Base-by-base conservation (phyloP, 148 eudicot species). In the Rhododendron vialii region DNA sequence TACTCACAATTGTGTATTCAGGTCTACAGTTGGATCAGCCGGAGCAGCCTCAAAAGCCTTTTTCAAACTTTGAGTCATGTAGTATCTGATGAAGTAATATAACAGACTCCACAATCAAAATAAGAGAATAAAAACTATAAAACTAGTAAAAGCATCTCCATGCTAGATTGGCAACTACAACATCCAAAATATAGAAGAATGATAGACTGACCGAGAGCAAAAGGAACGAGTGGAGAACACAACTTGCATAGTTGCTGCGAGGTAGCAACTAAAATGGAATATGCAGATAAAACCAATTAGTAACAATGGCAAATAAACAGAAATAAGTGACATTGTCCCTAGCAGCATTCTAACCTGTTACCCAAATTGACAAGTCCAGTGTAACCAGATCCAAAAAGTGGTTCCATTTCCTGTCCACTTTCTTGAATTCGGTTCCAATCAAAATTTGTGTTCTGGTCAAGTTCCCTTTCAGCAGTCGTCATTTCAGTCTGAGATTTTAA, bases 341-440 rank as follows among this genome's bases (percentile, higher is more conserved):
- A 85, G 35, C 17, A 57, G 24, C 74, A 78, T 76, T 45, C 81
- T 45, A 85, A 97, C 99, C 99, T 97, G 90, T 97, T 97, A 41
- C 99, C 99, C 78, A 97, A 97, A 93, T 97, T 97, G 79, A 89
- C 91, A 82, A 97, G 98, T 86, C 99, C 99, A 10, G 98, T 97
- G 87, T 95, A 97, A 78, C 99, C 99, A 12, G 99, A 98, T 81
- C 99, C 99, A 93, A 88, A 95, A 50, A 97, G 86, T 59, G 95
- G 95, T 88, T 95, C 94, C 88, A 93, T 92, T 24, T 95, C 95
- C 87, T 94, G 90, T 83, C 98, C 96, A 85, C 96, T 97, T 91
- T 97, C 99, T 93, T 97, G 98, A 86, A 97, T 91, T 48, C 99
- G 94, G 83, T 97, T 97, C 99, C 99, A 97, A 86, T 97, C 99